Conservation (phyloP, 805 yeast species). For the Teunomyces panamensis region DNA sequence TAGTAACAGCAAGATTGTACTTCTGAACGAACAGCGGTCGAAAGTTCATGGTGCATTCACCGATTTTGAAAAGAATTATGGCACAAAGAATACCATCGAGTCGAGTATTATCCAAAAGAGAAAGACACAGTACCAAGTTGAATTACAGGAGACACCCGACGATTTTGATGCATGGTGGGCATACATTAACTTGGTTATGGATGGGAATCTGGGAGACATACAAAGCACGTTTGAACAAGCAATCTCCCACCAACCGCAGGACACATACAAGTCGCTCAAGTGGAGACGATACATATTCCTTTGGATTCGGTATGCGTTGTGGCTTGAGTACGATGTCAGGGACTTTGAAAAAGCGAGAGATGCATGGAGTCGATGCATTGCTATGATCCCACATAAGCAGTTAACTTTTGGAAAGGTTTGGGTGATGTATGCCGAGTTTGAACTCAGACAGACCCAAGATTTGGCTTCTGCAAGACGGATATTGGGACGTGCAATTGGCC, state of each 20-base stretch:
- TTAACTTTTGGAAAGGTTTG: constrained; percentile 75
- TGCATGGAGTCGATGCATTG: constrained; percentile 49
- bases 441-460: constrained; percentile 50
- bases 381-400: constrained; percentile 51
- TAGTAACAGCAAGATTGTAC: constrained; percentile 13
- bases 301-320: constrained; percentile 65
- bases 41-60: constrained; percentile 40
- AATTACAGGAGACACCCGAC: constrained; percentile 42
- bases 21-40: constrained; percentile 30
- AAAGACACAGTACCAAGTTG: constrained; percentile 50
- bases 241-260: constrained; percentile 35
- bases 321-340: constrained; percentile 50
- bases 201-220: constrained; percentile 24
- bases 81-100: constrained; percentile 54
- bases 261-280: constrained; percentile 22
- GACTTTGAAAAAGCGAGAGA: constrained; percentile 47
- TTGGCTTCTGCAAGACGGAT: constrained; percentile 59
- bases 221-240: constrained; percentile 40
- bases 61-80: constrained; percentile 64
- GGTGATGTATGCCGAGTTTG: constrained; percentile 70
- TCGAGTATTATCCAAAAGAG: constrained; percentile 52
- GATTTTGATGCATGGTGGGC: constrained; percentile 87
- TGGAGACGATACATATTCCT: constrained; percentile 74
- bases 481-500: constrained; percentile 71
- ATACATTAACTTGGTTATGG: constrained; percentile 52